These are phyloP conservation scores for Sclerotinia trifoliorum DNA, from an alignment of 2,329 filamentous ascomycete species.

Conservation along the genomic window DNA sequence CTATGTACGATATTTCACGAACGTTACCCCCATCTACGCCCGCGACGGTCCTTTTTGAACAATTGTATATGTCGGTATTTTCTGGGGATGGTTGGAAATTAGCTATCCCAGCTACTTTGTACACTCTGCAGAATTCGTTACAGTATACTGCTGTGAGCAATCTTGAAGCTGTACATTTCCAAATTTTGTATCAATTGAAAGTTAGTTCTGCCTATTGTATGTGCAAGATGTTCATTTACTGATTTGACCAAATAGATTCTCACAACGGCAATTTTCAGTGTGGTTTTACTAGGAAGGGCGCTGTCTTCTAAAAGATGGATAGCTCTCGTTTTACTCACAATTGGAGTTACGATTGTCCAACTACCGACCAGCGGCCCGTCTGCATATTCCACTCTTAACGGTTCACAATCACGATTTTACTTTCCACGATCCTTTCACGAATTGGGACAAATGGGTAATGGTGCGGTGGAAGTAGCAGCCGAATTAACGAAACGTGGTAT, in stretches of 20 bases:
- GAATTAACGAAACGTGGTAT: constrained; percentile 52
- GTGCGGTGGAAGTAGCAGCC: constrained; percentile 49
- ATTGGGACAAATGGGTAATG: constrained; percentile 62
- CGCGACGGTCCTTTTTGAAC: constrained; percentile 74
- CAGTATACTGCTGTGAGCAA: constrained; percentile 92
- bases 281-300: constrained; percentile 69
- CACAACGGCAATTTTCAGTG: constrained; percentile 83
- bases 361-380: constrained; percentile 63
- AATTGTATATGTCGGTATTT: constrained; percentile 79
- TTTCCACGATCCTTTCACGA: constrained; percentile 80
- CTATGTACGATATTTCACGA: constrained; percentile 81
- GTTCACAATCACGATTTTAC: constrained; percentile 56
- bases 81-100: constrained; percentile 93
- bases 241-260: constrained; percentile 58
- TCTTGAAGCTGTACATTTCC: constrained; percentile 87
- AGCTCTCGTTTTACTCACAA: constrained; percentile 72
- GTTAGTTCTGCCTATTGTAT: constrained; percentile 41
- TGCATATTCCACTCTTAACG: constrained; percentile 59
- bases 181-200: constrained; percentile 91
- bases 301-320: constrained; percentile 76
- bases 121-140: constrained; percentile 89
- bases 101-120: constrained; percentile 81
- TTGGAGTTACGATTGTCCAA: constrained; percentile 83
- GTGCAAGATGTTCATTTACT: constrained; percentile 20
- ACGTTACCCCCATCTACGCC: constrained; percentile 76